phyloP scores from a whole-genome alignment of 208 protist genomes.

The Naegleria gruberi region DNA sequence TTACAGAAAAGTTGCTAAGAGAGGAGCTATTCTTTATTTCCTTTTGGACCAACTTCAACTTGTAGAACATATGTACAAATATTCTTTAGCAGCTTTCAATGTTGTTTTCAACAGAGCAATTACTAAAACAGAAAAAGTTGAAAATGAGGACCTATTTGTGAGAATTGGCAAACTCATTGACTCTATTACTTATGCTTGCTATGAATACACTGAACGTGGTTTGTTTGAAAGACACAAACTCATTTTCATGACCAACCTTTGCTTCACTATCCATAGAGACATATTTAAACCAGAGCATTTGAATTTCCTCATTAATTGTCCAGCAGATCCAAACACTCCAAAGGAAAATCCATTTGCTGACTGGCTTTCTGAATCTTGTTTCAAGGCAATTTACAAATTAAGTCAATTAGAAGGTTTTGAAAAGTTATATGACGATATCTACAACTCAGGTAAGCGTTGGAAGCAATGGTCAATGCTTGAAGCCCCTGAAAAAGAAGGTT shows the following conservation, averaged over 20 bases:
- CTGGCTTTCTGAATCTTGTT: slow-evolving; percentile 79
- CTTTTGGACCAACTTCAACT: slow-evolving; percentile 83
- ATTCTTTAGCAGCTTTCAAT: slow-evolving; percentile 93
- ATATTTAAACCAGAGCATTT: slow-evolving; percentile 79
- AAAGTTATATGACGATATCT: slow-evolving; percentile 66
- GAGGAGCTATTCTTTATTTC: slow-evolving; percentile 93
- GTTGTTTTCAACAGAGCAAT: slow-evolving; percentile 95
- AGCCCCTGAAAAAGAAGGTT: slow-evolving; percentile 53
- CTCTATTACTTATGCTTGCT: slow-evolving; percentile 83
- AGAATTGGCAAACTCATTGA: slow-evolving; percentile 81
- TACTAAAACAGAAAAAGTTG: slow-evolving; percentile 58
- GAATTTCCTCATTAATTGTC: slow-evolving; percentile 81
- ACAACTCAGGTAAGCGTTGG: slow-evolving; percentile 29
- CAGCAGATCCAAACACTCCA: slow-evolving; percentile 69
- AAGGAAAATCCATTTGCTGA: slow-evolving; percentile 73
- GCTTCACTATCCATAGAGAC: slow-evolving; percentile 78
- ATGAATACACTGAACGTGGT: slow-evolving; percentile 89
- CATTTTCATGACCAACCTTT: slow-evolving; percentile 90
- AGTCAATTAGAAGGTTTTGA: slow-evolving; percentile 79
- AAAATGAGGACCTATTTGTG: slow-evolving; percentile 76
- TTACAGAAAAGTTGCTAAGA: slow-evolving; percentile 86
- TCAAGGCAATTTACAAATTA: slow-evolving; percentile 76
- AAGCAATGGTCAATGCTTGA: slow-evolving; percentile 41
- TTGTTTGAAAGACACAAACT: slow-evolving; percentile 97
- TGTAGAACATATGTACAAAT: slow-evolving; percentile 97